Percentiles rank a stretch among this genome's conserved stretches.
phyloP scores from a whole-genome alignment of 176 grass and related monocot species.

The Echinochloa phyllopogon region DNA sequence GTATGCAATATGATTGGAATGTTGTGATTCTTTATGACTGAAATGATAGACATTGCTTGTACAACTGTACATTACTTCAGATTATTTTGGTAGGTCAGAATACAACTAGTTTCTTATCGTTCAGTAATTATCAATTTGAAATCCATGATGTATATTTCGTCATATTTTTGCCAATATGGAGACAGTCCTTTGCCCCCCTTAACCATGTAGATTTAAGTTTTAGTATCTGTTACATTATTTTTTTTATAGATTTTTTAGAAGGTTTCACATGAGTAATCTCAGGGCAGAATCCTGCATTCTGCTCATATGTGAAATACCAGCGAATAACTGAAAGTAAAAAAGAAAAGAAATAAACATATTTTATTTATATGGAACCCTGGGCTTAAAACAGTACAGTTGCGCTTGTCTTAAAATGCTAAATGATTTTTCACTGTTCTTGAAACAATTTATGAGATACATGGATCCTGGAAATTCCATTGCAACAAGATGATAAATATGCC shows the following conservation, averaged over 20 bases:
- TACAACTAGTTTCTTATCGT: background rate
- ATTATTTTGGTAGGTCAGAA: background rate
- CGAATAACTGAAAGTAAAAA: constrained; percentile 13
- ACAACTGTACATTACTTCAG: background rate
- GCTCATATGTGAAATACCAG: constrained; percentile 7
- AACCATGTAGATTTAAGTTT: background rate
- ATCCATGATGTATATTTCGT: background rate
- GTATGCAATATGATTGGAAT: background rate
- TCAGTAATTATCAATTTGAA: background rate
- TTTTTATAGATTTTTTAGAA: constrained; percentile 7
- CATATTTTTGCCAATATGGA: background rate
- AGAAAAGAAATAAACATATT: background rate
- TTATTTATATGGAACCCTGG: background rate
- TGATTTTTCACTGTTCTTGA: constrained; percentile 1
- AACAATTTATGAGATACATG: constrained; percentile 24
- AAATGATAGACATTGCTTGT: constrained; percentile 10
- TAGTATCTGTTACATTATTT: background rate
- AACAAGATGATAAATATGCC: background rate
- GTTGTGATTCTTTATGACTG: constrained; percentile 10
- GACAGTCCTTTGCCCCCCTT: background rate
- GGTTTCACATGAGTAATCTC: background rate
- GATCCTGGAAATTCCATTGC: background rate
- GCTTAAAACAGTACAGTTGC: background rate
- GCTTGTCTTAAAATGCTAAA: background rate
- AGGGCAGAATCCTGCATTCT: background rate